phyloP scores from a whole-genome alignment of 75 land plant species.

The Larix kaempferi region DNA sequence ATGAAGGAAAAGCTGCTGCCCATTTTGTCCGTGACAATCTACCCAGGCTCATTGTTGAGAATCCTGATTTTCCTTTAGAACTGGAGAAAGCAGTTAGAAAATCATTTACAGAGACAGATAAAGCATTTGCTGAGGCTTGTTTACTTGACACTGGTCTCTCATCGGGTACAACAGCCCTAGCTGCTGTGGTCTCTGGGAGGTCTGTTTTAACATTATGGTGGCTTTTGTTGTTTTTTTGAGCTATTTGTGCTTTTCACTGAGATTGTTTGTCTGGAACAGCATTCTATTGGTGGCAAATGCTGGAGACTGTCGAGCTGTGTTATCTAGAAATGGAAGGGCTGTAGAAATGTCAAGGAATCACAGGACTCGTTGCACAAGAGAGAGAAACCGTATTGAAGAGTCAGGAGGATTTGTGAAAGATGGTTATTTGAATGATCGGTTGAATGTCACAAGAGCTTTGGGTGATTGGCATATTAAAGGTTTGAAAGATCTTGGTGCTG shows the following conservation, averaged over 20 bases:
- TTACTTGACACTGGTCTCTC: conserved; percentile 47
- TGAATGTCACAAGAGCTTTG: conserved; percentile 82
- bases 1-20: conserved; percentile 91
- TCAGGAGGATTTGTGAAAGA: conserved; percentile 58
- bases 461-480: conserved; percentile 98
- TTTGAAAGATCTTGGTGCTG: conserved; percentile 37
- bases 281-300: conserved; percentile 60
- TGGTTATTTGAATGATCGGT: conserved; percentile 90
- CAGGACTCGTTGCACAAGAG: conserved; percentile 25
- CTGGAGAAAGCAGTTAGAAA: conserved; percentile 64
- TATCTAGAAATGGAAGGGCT: conserved; percentile 47
- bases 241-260: background rate
- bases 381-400: conserved; percentile 48
- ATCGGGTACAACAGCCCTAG: conserved; percentile 88
- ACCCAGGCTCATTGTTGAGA: conserved; percentile 58
- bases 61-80: conserved; percentile 60
- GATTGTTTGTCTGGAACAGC: conserved; percentile 22
- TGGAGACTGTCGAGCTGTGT: conserved; percentile 69
- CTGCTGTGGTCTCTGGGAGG: conserved; percentile 83
- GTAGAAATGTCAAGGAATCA: conserved; percentile 65
- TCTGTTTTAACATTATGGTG: conserved; percentile 8
- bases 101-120: conserved; percentile 74
- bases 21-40: conserved; percentile 70
- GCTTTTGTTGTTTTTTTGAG: conserved; percentile 7
- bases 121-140: conserved; percentile 85